These are phyloP conservation scores for Ustilago crameri DNA, from an alignment of 1,284 basidiomycete species.

Conservation along the genomic window DNA sequence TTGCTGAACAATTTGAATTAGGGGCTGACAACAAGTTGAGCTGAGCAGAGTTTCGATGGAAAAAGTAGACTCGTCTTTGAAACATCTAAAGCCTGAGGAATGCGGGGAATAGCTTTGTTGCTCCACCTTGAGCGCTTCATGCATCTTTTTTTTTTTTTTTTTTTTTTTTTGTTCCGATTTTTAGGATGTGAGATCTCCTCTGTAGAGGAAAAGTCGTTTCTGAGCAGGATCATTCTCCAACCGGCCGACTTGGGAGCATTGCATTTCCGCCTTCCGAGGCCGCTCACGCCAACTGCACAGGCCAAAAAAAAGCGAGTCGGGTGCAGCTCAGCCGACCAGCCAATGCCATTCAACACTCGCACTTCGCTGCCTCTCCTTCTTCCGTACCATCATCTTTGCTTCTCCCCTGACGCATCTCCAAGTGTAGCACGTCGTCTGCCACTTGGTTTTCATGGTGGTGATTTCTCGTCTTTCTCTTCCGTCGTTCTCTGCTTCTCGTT, in stretches of 20 bases:
- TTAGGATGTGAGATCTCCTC: background rate
- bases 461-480: slow-evolving; percentile 9
- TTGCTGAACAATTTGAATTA: no score
- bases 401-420: slow-evolving; percentile 10
- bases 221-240: background rate
- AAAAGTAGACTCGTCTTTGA: no score
- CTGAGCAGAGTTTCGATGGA: no score
- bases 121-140: no score
- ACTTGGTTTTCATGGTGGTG: slow-evolving; percentile 33
- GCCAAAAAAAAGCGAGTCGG: slow-evolving; percentile 14
- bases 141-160: no score
- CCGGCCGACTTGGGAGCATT: background rate
- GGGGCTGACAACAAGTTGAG: no score
- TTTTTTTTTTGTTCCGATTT: no score
- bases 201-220: background rate
- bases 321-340: slow-evolving; percentile 30
- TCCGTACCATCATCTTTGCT: slow-evolving; percentile 5
- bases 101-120: no score
- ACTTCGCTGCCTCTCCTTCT: background rate
- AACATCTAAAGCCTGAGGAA: no score
- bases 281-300: background rate
- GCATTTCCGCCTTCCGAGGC: background rate
- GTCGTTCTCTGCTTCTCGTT: slow-evolving; percentile 15
- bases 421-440: slow-evolving; percentile 5
- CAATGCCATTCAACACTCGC: background rate